These are phyloP conservation scores for Nakazawaea populi DNA, from an alignment of 805 yeast genomes.

Conservation along the genomic window DNA sequence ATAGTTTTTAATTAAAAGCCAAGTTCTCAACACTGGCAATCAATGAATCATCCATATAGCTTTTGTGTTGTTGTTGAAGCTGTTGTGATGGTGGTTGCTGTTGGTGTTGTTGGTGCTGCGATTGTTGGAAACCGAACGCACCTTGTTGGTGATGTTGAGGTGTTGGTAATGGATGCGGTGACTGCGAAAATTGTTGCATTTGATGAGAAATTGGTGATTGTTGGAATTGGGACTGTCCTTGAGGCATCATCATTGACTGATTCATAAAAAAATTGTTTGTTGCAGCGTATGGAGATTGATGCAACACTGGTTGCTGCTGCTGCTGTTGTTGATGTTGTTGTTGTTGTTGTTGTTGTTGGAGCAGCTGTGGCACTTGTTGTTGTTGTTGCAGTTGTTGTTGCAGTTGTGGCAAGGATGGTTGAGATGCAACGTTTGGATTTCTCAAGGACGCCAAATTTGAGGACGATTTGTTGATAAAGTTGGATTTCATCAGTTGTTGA, in stretches of 20 bases:
- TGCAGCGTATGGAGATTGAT: not conserved
- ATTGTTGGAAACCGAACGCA: conserved; percentile 14
- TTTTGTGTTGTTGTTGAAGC: not conserved
- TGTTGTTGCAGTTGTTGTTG: conserved; percentile 10
- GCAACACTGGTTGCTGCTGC: not conserved
- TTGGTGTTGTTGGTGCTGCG: not conserved
- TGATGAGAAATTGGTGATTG: conserved; percentile 13
- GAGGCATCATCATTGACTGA: conserved; percentile 7
- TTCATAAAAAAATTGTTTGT: not conserved
- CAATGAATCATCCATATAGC: conserved; percentile 7
- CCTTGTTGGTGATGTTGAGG: conserved; percentile 13
- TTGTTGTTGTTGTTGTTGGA: conserved; percentile 7
- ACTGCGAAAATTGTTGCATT: conserved; percentile 10
- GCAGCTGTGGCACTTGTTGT: conserved; percentile 8
- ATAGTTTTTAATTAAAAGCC: conserved; percentile 4
- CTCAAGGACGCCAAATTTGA: conserved; percentile 11
- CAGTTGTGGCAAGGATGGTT: conserved; percentile 11
- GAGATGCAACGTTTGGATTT: conserved; percentile 19
- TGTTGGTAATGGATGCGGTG: conserved; percentile 15
- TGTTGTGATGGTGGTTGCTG: conserved; percentile 7
- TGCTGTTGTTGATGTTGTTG: conserved; percentile 6
- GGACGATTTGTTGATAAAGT: conserved; percentile 17
- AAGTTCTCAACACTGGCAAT: conserved; percentile 9
- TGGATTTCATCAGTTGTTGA: conserved; percentile 21
- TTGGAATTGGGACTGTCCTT: not conserved